Percentiles rank a stretch among this genome's conserved stretches.
phyloP scores from a whole-genome alignment of 768 basidiomycete genomes.

The Suillus alpinus region DNA sequence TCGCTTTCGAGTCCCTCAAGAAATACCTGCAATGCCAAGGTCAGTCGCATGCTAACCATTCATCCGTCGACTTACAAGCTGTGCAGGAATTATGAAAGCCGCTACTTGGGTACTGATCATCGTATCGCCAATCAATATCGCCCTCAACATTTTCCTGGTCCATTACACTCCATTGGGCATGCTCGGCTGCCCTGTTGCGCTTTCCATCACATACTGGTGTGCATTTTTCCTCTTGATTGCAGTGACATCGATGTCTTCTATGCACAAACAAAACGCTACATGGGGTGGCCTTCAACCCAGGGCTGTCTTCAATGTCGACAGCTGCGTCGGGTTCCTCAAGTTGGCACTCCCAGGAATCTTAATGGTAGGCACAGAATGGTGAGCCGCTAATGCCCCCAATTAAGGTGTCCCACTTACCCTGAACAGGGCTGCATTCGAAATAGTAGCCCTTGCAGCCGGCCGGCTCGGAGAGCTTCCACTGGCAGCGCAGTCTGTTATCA shows the following conservation, averaged over 20 bases:
- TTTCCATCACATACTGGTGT: slow-evolving; percentile 70
- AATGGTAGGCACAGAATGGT: slow-evolving; percentile 84
- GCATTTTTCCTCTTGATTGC: slow-evolving; percentile 55
- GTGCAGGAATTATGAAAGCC: slow-evolving; percentile 69
- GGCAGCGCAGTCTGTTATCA: slow-evolving; percentile 75
- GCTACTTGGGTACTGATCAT: slow-evolving; percentile 63
- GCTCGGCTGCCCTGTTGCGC: slow-evolving; percentile 63
- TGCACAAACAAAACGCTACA: slow-evolving; percentile 54
- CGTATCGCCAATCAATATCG: slow-evolving; percentile 65
- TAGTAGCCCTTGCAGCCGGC: slow-evolving; percentile 76
- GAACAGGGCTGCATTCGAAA: slow-evolving; percentile 75
- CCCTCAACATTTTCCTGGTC: slow-evolving; percentile 57
- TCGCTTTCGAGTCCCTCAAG: slow-evolving; percentile 74
- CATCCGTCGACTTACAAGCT: neutral
- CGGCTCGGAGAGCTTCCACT: slow-evolving; percentile 63
- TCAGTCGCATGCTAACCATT: slow-evolving; percentile 21
- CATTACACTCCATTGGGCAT: slow-evolving; percentile 63
- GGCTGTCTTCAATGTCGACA: slow-evolving; percentile 42
- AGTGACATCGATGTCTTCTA: slow-evolving; percentile 47
- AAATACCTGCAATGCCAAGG: slow-evolving; percentile 82
- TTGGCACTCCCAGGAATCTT: slow-evolving; percentile 75
- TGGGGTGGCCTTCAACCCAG: slow-evolving; percentile 59
- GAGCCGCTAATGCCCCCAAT: slow-evolving; percentile 11
- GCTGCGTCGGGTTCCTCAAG: slow-evolving; percentile 57
- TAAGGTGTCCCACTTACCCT: neutral